Base-by-base conservation (phyloP, 2,329 filamentous ascomycete genomes). In the Pseudogymnoascus sp. region DNA sequence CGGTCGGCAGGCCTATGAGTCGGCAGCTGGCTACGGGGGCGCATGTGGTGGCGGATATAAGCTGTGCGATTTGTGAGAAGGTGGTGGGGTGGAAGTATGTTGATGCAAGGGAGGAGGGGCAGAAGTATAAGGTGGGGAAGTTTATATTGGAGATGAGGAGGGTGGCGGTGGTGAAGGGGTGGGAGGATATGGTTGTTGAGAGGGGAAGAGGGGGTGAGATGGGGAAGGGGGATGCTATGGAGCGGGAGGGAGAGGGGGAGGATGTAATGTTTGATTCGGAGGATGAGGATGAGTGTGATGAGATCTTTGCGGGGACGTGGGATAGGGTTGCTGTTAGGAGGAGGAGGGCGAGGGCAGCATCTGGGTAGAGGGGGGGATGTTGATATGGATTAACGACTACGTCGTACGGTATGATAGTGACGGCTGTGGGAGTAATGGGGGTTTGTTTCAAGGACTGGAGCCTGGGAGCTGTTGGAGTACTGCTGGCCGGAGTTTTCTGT, bases 71-170 rank as follows among this genome's bases (percentile, higher is more conserved):
- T 26, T 89, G 86, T 73, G 75, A 76, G 26, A 77, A 76, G 61
- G 83, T 83, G 68, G 71, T 89, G 7, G 86, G 86, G 16, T 89
- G 86, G 86, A 88, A 88, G 73, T 89, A 89, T 69, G 78, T 88
- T 47, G 83, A 86, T 71, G 85, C 86, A 1, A 80, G 79, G 65
- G 83, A 87, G 68, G 70, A 76, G 63, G 74, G 77, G 57, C 86
- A 88, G 72, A 80, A 79, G 71, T 89, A 89, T 77, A 89, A 89
- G 74, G 78, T 88, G 60, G 85, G 85, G 68, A 88, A 88, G 73
- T 88, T 83, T 71, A 88, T 88, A 31, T 73, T 89, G 40, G 86
- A 89, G 75, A 83, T 81, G 40, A 80, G 82, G 71, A 76, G 83
- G 62, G 81, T 86, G 14, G 77, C 82, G 23, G 76, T 79, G 11